These are phyloP conservation scores for Wallemia hederae DNA, from an alignment of 1,284 basidiomycete genomes.

Conservation along the genomic window DNA sequence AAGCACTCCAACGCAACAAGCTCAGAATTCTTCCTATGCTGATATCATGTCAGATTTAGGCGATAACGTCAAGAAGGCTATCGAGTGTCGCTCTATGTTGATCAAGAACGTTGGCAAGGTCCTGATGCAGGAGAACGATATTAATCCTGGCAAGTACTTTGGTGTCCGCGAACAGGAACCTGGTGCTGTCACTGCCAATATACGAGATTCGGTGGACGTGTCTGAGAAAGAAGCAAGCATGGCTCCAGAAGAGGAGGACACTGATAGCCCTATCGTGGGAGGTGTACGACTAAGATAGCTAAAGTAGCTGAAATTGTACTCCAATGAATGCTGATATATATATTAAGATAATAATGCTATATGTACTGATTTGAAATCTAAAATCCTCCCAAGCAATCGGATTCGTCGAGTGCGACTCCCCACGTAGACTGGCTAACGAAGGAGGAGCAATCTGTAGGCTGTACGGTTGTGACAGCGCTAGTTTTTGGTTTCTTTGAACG, in stretches of 20 bases:
- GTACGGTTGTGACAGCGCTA: neutral
- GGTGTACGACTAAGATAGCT: neutral
- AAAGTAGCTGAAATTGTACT: no score
- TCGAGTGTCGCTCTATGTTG: neutral
- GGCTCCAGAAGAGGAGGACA: neutral
- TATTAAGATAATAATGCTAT: neutral
- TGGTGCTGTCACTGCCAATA: neutral
- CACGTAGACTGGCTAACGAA: neutral
- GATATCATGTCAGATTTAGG: neutral
- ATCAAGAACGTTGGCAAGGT: neutral
- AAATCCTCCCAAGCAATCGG: neutral
- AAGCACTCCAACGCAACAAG: neutral
- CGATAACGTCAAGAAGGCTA: neutral
- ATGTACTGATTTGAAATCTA: neutral
- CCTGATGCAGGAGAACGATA: neutral
- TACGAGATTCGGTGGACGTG: neutral
- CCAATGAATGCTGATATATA: neutral
- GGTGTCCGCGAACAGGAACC: neutral
- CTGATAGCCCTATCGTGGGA: neutral
- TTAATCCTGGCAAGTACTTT: neutral
- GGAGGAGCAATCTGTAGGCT: neutral
- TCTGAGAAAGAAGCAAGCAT: neutral
- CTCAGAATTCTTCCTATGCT: neutral
- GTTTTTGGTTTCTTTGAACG: neutral
- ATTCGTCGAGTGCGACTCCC: neutral